Evolutionary conservation across 208 protist species (phyloP).

Genomic region (Trypanosoma congolense): DNA sequence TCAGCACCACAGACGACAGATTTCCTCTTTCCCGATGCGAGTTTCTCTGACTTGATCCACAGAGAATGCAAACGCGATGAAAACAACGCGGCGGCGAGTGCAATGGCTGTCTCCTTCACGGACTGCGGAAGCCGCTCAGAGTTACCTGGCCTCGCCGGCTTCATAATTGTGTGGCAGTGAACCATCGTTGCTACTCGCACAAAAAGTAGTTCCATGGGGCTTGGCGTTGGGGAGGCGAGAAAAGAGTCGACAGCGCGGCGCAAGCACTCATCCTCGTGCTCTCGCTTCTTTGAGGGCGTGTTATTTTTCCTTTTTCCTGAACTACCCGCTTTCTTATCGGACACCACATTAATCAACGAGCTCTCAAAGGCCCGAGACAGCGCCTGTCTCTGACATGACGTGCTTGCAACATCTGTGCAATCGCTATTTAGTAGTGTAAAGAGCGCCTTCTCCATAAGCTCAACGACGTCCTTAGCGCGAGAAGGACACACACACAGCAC

Average conservation of each 20-base stretch:
- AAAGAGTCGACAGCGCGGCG: conserved; percentile 13
- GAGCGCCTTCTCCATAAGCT: conserved; percentile 16
- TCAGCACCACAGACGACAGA: no score
- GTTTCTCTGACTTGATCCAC: background rate
- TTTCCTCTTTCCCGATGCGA: background rate
- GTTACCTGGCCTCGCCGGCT: background rate
- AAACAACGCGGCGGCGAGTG: conserved; percentile 26
- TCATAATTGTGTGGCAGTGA: conserved; percentile 19
- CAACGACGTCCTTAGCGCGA: no score
- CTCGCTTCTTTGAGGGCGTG: conserved; percentile 2
- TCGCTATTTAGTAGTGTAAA: conserved; percentile 8
- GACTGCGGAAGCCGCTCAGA: conserved; percentile 11
- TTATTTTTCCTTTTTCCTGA: background rate
- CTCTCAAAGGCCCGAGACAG: conserved; percentile 13
- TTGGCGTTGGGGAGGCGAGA: conserved; percentile 3
- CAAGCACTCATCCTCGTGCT: conserved; percentile 8
- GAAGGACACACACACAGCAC: no score
- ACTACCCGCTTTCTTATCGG: background rate
- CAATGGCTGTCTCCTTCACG: conserved; percentile 23
- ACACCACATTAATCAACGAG: background rate
- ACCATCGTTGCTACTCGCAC: conserved; percentile 20
- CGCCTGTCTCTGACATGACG: background rate
- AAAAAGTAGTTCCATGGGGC: conserved; percentile 22
- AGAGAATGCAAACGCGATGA: conserved; percentile 5
- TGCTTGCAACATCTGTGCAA: background rate